Conservation (phyloP, 306 rosid species). For the Senna siamea region DNA sequence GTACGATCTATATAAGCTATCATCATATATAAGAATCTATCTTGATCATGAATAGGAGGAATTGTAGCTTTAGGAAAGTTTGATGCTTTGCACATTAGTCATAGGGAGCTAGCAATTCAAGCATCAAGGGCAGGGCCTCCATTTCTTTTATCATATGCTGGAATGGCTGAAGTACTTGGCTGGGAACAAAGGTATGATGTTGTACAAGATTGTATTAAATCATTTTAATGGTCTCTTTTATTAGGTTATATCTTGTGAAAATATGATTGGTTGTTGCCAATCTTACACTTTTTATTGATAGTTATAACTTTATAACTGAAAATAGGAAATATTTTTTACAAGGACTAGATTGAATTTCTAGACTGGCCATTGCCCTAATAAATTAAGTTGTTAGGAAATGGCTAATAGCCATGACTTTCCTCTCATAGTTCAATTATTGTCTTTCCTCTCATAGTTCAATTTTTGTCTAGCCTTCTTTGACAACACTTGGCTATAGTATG, state of each 20-base stretch:
- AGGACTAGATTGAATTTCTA: background rate
- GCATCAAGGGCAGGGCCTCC: conserved; percentile 93
- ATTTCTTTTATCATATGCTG: conserved; percentile 86
- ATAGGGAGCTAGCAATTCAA: conserved; percentile 93
- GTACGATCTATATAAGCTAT: background rate
- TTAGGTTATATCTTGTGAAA: conserved; percentile 11
- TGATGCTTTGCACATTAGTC: conserved; percentile 93
- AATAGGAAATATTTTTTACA: background rate
- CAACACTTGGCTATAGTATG: no score
- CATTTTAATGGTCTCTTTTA: background rate
- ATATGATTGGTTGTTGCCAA: conserved; percentile 13
- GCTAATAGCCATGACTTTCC: no score
- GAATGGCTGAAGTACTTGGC: conserved; percentile 92
- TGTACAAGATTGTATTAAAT: conserved; percentile 22
- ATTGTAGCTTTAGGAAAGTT: conserved; percentile 93
- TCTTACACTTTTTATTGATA: conserved; percentile 1
- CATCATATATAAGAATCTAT: conserved; percentile 7
- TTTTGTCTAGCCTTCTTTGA: no score
- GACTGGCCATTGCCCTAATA: background rate
- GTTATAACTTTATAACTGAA: background rate
- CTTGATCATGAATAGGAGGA: conserved; percentile 65
- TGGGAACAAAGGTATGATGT: conserved; percentile 82
- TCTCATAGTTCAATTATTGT: no score
- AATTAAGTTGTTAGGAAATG: background rate
- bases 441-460: no score